Percentiles rank a stretch among this genome's conserved stretches.
These are phyloP conservation scores for Talaromyces trachyspermus DNA, from an alignment of 495 filamentous ascomycete species.

Conservation along the genomic window DNA sequence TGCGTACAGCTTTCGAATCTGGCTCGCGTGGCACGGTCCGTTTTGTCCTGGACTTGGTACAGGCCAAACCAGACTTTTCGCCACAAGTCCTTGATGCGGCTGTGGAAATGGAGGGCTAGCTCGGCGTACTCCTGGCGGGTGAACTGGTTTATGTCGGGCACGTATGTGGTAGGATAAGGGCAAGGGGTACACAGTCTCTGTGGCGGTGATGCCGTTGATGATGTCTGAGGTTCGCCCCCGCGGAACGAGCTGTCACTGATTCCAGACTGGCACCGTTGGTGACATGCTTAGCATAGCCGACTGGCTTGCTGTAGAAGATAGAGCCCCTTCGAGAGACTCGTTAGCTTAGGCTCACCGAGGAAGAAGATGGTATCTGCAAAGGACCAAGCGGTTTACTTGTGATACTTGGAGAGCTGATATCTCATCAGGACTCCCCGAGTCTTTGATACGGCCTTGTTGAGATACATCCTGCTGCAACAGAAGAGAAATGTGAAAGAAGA, in stretches of 20 bases:
- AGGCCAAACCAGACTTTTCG: conserved; percentile 17
- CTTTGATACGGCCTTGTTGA: not conserved
- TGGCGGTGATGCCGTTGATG: not conserved
- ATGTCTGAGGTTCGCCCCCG: not conserved
- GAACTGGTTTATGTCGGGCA: not conserved
- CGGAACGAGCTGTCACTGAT: too few species aligned
- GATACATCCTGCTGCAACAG: not conserved
- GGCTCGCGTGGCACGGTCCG: conserved; percentile 9
- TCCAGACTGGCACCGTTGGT: not conserved
- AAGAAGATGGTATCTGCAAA: too few species aligned
- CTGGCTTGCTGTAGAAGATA: too few species aligned
- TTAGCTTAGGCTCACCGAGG: too few species aligned
- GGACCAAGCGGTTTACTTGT: too few species aligned
- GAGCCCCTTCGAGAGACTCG: too few species aligned
- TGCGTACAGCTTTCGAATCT: conserved; percentile 13
- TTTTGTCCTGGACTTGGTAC: conserved; percentile 12
- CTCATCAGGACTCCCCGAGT: not conserved
- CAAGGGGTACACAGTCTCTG: not conserved
- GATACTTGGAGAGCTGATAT: not conserved
- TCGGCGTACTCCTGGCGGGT: not conserved
- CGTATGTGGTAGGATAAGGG: not conserved
- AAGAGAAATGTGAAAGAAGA: too few species aligned
- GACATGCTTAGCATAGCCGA: not conserved
- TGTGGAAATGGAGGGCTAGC: not conserved
- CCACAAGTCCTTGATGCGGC: conserved; percentile 8